Conservation (phyloP, 306 rosid species). For the Vicia faba region DNA sequence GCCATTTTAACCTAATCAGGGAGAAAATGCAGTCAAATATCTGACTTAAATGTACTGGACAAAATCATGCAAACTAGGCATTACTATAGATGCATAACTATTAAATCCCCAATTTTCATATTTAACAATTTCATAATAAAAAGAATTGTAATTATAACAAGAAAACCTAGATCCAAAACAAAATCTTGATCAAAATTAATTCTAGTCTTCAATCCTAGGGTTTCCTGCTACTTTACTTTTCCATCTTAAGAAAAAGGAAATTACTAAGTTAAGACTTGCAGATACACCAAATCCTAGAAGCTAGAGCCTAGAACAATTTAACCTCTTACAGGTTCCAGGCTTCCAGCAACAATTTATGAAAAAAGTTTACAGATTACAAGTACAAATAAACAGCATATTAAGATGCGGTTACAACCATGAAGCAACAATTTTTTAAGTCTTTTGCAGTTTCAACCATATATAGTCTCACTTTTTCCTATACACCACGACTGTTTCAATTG, state of each 20-base stretch:
- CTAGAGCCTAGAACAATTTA: slow-evolving; percentile 19
- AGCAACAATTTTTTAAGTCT: slow-evolving; percentile 11
- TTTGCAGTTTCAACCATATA: neutral
- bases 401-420: slow-evolving; percentile 18
- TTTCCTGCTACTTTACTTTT: slow-evolving; percentile 9
- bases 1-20: slow-evolving; percentile 87
- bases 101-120: slow-evolving; percentile 18
- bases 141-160: neutral
- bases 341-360: neutral
- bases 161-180: slow-evolving; percentile 17
- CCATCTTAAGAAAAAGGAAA: slow-evolving; percentile 26
- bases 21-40: slow-evolving; percentile 31
- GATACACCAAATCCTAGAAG: slow-evolving; percentile 26
- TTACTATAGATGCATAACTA: neutral
- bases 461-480: no score
- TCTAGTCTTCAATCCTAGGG: slow-evolving; percentile 4
- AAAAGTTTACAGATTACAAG: slow-evolving; percentile 7
- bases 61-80: slow-evolving; percentile 28
- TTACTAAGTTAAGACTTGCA: slow-evolving; percentile 4
- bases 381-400: slow-evolving; percentile 18
- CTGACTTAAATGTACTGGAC: slow-evolving; percentile 20
- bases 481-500: neutral
- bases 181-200: slow-evolving; percentile 4
- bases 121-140: slow-evolving; percentile 18
- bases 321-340: neutral